Evolutionary conservation across 331 rosid genomes (phyloP).

Genomic region (Telfairia occidentalis): DNA sequence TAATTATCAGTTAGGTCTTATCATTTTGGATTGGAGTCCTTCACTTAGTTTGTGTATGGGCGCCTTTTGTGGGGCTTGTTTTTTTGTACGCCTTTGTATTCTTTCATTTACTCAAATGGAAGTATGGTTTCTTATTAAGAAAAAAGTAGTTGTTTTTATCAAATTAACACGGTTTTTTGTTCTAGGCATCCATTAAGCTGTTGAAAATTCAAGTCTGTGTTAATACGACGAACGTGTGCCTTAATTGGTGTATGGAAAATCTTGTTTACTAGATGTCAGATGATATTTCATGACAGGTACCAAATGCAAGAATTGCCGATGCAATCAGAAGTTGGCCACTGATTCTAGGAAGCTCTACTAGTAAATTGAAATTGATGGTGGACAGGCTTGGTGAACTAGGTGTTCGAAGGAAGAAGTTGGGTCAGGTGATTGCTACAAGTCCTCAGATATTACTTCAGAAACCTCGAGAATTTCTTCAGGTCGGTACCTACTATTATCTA

Average conservation of each 20-base stretch:
- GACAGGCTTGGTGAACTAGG: constrained; percentile 52
- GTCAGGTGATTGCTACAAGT: constrained; percentile 54
- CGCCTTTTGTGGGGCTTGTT: no score
- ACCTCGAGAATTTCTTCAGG: constrained; percentile 63
- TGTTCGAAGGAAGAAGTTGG: constrained; percentile 50
- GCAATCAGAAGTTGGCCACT: constrained; percentile 84
- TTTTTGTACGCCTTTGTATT: no score
- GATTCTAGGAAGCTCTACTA: constrained; percentile 65
- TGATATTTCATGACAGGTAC: constrained; percentile 38
- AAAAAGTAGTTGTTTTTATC: background rate
- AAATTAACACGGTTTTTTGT: background rate
- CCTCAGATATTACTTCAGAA: constrained; percentile 58
- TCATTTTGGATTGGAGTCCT: no score
- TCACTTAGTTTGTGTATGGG: no score
- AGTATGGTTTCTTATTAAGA: no score
- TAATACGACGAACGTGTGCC: background rate
- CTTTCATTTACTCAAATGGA: no score
- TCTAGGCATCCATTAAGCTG: background rate
- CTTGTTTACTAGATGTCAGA: background rate
- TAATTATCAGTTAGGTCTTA: no score
- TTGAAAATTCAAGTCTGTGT: background rate
- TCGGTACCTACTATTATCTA: constrained; percentile 21
- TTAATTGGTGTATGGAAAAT: background rate
- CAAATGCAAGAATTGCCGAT: constrained; percentile 28
- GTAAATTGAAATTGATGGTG: constrained; percentile 52